A percentile compares a stretch with the other conserved stretches of the same genome.
phyloP scores from a whole-genome alignment of 2,329 filamentous ascomycete species.

The Neopestalotiopsis sp. region DNA sequence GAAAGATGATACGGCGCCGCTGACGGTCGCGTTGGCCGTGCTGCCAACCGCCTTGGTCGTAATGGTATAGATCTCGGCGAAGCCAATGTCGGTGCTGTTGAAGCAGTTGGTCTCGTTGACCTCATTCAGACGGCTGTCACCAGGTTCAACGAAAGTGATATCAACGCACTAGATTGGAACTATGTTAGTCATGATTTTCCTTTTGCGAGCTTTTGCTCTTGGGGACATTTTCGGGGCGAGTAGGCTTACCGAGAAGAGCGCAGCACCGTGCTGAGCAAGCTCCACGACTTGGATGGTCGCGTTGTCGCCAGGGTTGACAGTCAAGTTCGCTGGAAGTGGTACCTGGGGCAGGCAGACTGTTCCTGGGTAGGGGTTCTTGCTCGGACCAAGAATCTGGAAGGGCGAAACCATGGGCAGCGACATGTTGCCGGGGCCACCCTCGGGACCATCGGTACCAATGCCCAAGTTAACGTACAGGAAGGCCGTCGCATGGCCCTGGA shows the following conservation, averaged over 20 bases:
- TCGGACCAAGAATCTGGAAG: slow-evolving; percentile 83
- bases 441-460: slow-evolving; percentile 71
- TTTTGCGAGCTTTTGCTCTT: background rate
- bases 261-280: slow-evolving; percentile 72
- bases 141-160: slow-evolving; percentile 84
- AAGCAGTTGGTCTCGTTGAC: slow-evolving; percentile 87
- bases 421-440: slow-evolving; percentile 79
- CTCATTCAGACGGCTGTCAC: slow-evolving; percentile 67
- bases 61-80: slow-evolving; percentile 78
- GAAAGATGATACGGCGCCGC: slow-evolving; percentile 32
- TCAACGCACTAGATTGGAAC: slow-evolving; percentile 79
- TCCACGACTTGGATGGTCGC: slow-evolving; percentile 80
- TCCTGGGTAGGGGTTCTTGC: slow-evolving; percentile 83
- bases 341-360: slow-evolving; percentile 90
- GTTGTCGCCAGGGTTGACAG: slow-evolving; percentile 79
- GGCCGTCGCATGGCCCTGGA: slow-evolving; percentile 82
- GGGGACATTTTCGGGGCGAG: background rate
- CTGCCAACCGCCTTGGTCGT: slow-evolving; percentile 50
- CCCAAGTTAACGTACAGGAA: slow-evolving; percentile 92
- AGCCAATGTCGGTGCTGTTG: slow-evolving; percentile 80
- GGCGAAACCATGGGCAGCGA: slow-evolving; percentile 79
- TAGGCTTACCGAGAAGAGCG: slow-evolving; percentile 68
- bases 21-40: slow-evolving; percentile 38
- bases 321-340: slow-evolving; percentile 74
- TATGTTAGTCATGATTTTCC: slow-evolving; percentile 13